phyloP scores from a whole-genome alignment of 495 filamentous ascomycete genomes.

The Pyrenula massariospora region DNA sequence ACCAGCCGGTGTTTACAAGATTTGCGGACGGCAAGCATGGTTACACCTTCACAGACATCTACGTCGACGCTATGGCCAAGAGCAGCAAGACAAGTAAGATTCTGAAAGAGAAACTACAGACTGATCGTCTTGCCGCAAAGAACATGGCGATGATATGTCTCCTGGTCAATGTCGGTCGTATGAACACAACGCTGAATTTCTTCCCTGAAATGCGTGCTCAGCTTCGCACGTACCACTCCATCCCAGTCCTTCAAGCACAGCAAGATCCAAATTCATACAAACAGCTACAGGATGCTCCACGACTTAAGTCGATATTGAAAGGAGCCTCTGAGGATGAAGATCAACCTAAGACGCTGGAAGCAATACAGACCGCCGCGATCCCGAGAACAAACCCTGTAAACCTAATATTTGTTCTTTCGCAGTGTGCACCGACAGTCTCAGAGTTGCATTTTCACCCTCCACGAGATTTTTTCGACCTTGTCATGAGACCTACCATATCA shows the following conservation, averaged over 20 bases:
- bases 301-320: conserved; percentile 94
- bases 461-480: conserved; percentile 88
- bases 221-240: conserved; percentile 94
- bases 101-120: conserved; percentile 89
- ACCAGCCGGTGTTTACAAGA: conserved; percentile 77
- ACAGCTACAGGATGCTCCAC: conserved; percentile 91
- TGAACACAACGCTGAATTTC: conserved; percentile 99
- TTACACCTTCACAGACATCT: conserved; percentile 87
- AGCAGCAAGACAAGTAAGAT: conserved; percentile 99
- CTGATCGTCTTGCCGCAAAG: conserved; percentile 79
- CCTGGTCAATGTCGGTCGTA: conserved; percentile 90
- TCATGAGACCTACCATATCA: conserved; percentile 78
- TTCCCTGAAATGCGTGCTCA: conserved; percentile 99
- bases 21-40: conserved; percentile 55
- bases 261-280: conserved; percentile 96
- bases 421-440: conserved; percentile 81
- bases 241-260: conserved; percentile 87
- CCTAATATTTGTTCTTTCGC: conserved; percentile 87
- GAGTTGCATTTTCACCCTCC: conserved; percentile 81
- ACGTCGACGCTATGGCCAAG: conserved; percentile 95
- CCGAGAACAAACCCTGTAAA: conserved; percentile 96
- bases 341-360: conserved; percentile 76
- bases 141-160: conserved; percentile 99
- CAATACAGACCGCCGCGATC: conserved; percentile 51
- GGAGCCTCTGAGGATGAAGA: conserved; percentile 88